phyloP scores from a whole-genome alignment of 805 yeast genomes.

The Candida krabiensis region DNA sequence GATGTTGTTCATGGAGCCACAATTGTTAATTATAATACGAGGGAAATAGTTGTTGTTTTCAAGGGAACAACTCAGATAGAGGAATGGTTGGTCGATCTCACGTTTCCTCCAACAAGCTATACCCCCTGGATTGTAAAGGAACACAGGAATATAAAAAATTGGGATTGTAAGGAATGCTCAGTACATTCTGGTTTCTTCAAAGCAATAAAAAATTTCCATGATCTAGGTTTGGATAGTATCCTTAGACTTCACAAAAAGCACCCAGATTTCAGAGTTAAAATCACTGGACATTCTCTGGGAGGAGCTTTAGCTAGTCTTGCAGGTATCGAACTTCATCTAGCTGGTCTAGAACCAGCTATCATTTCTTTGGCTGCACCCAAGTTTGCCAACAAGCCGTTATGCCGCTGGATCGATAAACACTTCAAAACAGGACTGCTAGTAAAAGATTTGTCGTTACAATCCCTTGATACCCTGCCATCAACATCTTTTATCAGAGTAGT shows the following conservation, averaged over 20 bases:
- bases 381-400: constrained; percentile 54
- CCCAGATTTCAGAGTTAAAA: constrained; percentile 50
- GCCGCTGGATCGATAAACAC: constrained; percentile 49
- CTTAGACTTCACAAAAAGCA: constrained; percentile 33
- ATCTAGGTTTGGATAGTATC: constrained; percentile 37
- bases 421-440: constrained; percentile 38
- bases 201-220: constrained; percentile 43
- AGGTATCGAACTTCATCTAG: constrained; percentile 58
- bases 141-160: constrained; percentile 20
- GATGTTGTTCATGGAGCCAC: constrained; percentile 56
- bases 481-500: constrained; percentile 53
- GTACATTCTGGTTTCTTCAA: constrained; percentile 67
- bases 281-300: constrained; percentile 69
- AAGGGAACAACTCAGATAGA: constrained; percentile 62
- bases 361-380: constrained; percentile 66
- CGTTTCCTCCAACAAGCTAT: constrained; percentile 46
- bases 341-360: constrained; percentile 55
- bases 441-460: not conserved
- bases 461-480: constrained; percentile 4
- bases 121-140: constrained; percentile 36
- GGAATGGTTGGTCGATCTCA: constrained; percentile 65
- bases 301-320: constrained; percentile 67
- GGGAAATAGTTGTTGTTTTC: constrained; percentile 50
- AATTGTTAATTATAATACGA: constrained; percentile 45
- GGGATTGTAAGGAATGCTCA: constrained; percentile 48